Percentiles rank a stretch among this genome's conserved stretches.
Conservation (phyloP, 2,329 filamentous ascomycete species). For the Ceratocystis destructans region DNA sequence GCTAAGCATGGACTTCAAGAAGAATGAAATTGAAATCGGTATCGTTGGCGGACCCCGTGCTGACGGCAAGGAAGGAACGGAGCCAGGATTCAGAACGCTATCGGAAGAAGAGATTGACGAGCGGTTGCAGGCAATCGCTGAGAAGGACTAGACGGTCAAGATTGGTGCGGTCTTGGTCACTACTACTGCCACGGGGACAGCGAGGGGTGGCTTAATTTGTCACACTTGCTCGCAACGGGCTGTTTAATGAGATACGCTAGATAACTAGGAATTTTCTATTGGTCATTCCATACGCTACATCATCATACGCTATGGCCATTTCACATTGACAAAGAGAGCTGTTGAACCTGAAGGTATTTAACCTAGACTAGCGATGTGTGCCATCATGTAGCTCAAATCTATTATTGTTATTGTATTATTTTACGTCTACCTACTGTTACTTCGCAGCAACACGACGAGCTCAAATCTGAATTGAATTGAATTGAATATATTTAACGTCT, state of each 20-base stretch:
- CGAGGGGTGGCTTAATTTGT: conserved; percentile 1
- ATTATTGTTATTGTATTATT: too few relatives aligned
- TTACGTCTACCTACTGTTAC: too few relatives aligned
- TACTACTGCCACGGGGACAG: neutral
- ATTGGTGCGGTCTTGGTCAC: neutral
- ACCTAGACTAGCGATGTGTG: too few relatives aligned
- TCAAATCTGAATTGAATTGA: too few relatives aligned
- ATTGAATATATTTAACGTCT: too few relatives aligned
- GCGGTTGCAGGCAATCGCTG: conserved; percentile 90
- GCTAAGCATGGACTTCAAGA: conserved; percentile 98
- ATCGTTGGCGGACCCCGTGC: conserved; percentile 78
- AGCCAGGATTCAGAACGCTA: conserved; percentile 69
- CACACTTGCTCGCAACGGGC: conserved; percentile 5
- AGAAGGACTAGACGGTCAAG: conserved; percentile 66
- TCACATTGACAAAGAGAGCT: too few relatives aligned
- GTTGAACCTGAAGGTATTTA: too few relatives aligned
- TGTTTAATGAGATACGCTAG: conserved; percentile 19
- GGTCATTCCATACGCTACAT: too few relatives aligned
- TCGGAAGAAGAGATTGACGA: conserved; percentile 98
- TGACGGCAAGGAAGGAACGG: conserved; percentile 72
- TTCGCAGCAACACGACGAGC: too few relatives aligned
- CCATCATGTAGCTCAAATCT: too few relatives aligned
- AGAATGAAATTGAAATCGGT: conserved; percentile 94
- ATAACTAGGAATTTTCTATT: neutral
- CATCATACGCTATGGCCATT: too few relatives aligned